Evolutionary conservation across 2,329 filamentous ascomycete species (phyloP).

Genomic region (Ceratocystis colombiana): DNA sequence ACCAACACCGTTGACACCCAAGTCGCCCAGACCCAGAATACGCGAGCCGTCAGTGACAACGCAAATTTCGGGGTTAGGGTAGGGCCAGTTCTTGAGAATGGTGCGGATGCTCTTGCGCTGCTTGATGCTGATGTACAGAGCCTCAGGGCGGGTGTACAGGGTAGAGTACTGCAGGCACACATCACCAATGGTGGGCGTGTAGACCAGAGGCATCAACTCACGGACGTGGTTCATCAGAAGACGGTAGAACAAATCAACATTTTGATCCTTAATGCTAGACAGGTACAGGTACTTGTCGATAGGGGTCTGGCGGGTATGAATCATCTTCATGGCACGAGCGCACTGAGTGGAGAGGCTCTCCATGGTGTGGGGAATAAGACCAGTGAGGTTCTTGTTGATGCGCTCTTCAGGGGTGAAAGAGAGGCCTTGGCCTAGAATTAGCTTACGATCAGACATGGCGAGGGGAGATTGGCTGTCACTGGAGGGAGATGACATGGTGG

Average conservation of each 20-base stretch:
- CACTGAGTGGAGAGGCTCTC: conserved; percentile 51
- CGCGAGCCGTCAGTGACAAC: conserved; percentile 94
- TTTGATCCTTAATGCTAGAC: conserved; percentile 62
- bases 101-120: conserved; percentile 82
- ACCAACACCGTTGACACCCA: conserved; percentile 94
- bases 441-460: conserved; percentile 21
- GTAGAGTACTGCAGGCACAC: conserved; percentile 95
- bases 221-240: conserved; percentile 66
- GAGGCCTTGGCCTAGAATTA: conserved; percentile 40
- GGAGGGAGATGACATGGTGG: conserved; percentile 12
- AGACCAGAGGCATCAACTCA: conserved; percentile 74
- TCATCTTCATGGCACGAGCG: conserved; percentile 61
- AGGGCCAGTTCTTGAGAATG: conserved; percentile 89
- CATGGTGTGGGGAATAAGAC: conserved; percentile 54
- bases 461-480: conserved; percentile 3
- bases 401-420: conserved; percentile 56
- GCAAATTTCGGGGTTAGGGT: conserved; percentile 82
- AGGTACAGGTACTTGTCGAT: conserved; percentile 82
- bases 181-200: conserved; percentile 86
- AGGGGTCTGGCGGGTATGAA: conserved; percentile 55
- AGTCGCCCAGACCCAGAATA: conserved; percentile 82
- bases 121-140: conserved; percentile 89
- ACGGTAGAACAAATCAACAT: conserved; percentile 73
- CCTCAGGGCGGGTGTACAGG: conserved; percentile 89
- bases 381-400: conserved; percentile 53